phyloP scores from a whole-genome alignment of 2,329 filamentous ascomycete species.

The Emmonsia crescens region DNA sequence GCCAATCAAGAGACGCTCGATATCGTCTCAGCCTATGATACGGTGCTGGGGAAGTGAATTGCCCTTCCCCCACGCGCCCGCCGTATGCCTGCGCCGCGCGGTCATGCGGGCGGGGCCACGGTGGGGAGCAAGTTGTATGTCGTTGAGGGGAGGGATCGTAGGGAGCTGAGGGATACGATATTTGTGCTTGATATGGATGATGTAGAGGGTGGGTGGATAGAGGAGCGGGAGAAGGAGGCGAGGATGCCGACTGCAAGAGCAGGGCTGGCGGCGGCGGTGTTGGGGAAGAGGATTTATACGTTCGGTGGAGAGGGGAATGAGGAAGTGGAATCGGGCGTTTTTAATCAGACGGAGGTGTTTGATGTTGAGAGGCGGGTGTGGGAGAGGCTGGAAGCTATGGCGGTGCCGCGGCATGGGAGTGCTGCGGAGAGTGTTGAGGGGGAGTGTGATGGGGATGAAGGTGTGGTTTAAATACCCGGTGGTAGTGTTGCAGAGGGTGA shows the following conservation, averaged over 20 bases:
- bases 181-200: background rate
- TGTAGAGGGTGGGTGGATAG: background rate
- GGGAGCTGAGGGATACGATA: background rate
- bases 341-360: constrained; percentile 2
- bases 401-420: background rate
- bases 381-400: background rate
- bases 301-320: background rate
- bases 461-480: background rate
- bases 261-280: background rate
- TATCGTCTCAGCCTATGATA: background rate
- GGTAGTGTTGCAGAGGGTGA: background rate
- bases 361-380: background rate
- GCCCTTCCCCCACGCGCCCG: background rate
- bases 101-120: background rate
- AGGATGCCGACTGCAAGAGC: background rate
- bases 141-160: background rate
- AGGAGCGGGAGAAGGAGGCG: background rate
- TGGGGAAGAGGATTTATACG: background rate
- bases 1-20: background rate
- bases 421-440: background rate
- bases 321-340: background rate
- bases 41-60: background rate
- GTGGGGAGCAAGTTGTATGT: background rate
- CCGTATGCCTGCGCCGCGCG: background rate
- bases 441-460: background rate